phyloP scores from a whole-genome alignment of 2,329 filamentous ascomycete species.

The Torrubiellomyces zombiae region DNA sequence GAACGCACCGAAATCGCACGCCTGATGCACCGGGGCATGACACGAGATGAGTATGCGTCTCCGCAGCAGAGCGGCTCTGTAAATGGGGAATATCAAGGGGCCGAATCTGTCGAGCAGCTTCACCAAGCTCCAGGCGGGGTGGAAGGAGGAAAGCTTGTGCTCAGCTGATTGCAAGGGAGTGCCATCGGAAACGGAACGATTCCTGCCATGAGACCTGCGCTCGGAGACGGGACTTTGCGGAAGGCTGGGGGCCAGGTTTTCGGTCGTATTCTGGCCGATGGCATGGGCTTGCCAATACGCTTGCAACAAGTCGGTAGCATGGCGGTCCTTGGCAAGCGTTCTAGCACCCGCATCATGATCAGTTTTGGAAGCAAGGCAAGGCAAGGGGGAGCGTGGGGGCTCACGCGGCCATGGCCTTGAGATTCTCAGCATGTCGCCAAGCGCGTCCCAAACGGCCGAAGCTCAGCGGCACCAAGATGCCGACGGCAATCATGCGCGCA shows the following conservation, averaged over 20 bases:
- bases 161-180: slow-evolving; percentile 39
- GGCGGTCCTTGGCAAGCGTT: slow-evolving; percentile 46
- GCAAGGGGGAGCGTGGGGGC: slow-evolving; percentile 9
- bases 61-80: slow-evolving; percentile 69
- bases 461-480: slow-evolving; percentile 70
- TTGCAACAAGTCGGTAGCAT: slow-evolving; percentile 48
- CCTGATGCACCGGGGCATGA: slow-evolving; percentile 67
- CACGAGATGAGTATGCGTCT: slow-evolving; percentile 80
- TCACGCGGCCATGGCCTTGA: slow-evolving; percentile 61
- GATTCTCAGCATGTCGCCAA: slow-evolving; percentile 67
- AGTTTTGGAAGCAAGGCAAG: too few relatives aligned
- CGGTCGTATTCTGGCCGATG: slow-evolving; percentile 15
- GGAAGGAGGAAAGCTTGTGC: slow-evolving; percentile 56
- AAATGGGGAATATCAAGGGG: slow-evolving; percentile 79
- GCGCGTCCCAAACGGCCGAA: slow-evolving; percentile 72
- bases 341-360: too few relatives aligned
- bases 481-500: slow-evolving; percentile 85
- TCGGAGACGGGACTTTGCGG: slow-evolving; percentile 12
- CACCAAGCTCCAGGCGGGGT: slow-evolving; percentile 73
- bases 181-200: slow-evolving; percentile 45
- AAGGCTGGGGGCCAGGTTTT: slow-evolving; percentile 21
- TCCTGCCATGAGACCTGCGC: slow-evolving; percentile 32
- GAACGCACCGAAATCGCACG: slow-evolving; percentile 71
- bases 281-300: slow-evolving; percentile 57
- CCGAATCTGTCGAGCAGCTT: slow-evolving; percentile 70